Conservation (phyloP, 2,329 filamentous ascomycete species). For the Diaporthe sp. region DNA sequence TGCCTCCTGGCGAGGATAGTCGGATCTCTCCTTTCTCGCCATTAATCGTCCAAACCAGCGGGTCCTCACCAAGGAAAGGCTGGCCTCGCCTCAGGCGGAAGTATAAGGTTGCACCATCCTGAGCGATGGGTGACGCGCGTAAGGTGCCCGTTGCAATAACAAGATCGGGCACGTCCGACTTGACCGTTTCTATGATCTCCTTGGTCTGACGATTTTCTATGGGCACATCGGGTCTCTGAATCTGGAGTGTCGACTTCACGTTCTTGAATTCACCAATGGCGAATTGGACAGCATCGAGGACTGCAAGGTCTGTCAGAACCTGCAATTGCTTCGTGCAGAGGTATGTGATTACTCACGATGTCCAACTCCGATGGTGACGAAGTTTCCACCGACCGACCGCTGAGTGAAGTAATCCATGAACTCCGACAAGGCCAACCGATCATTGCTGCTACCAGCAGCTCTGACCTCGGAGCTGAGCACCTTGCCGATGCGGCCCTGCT, state of each 20-base stretch:
- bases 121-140: neutral
- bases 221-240: neutral
- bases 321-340: neutral
- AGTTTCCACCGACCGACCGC: neutral
- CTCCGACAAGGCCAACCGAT: neutral
- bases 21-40: neutral
- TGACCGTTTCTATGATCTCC: neutral
- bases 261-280: neutral
- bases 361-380: neutral
- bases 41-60: neutral
- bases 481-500: neutral
- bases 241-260: neutral
- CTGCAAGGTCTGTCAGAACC: neutral
- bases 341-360: neutral
- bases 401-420: neutral
- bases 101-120: neutral
- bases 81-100: neutral
- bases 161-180: neutral
- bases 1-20: neutral
- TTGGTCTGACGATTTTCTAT: neutral
- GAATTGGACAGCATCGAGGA: neutral
- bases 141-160: neutral
- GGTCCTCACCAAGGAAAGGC: neutral
- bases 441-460: neutral
- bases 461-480: neutral